Conservation (phyloP, 2,329 filamentous ascomycete species). For the Pseudopyrenochaeta lycopersici region DNA sequence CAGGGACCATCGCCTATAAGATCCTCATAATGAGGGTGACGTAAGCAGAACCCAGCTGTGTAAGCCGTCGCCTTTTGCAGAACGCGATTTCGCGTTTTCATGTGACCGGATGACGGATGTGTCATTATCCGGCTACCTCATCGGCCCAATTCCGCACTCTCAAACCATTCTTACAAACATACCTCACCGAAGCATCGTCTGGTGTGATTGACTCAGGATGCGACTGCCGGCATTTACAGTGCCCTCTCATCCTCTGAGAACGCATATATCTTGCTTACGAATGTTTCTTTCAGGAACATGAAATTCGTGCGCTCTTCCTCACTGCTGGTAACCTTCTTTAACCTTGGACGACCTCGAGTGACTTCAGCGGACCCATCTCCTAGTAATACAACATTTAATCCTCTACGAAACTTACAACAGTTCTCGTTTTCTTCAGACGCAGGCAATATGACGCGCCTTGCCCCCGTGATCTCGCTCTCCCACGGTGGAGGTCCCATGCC, state of each 20-base stretch:
- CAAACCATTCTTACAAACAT: constrained; percentile 25
- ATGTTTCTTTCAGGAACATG: constrained; percentile 18
- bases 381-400: constrained; percentile 34
- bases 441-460: constrained; percentile 43
- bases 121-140: constrained; percentile 1
- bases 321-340: constrained; percentile 19
- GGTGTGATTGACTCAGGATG: background rate
- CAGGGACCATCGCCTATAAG: no score
- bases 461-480: constrained; percentile 51
- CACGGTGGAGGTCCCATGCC: constrained; percentile 64
- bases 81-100: constrained; percentile 10
- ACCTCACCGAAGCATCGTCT: background rate
- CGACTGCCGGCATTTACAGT: constrained; percentile 19
- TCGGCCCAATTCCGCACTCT: constrained; percentile 34
- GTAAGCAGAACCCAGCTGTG: background rate
- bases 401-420: constrained; percentile 35
- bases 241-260: background rate
- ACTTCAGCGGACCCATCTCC: constrained; percentile 12
- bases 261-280: constrained; percentile 1
- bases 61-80: background rate
- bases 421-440: constrained; percentile 32
- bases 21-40: no score
- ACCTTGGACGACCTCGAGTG: constrained; percentile 3
- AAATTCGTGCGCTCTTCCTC: constrained; percentile 19
- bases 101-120: constrained; percentile 9